phyloP scores from a whole-genome alignment of 2,329 filamentous ascomycete genomes.

The Xylaria sp. region DNA sequence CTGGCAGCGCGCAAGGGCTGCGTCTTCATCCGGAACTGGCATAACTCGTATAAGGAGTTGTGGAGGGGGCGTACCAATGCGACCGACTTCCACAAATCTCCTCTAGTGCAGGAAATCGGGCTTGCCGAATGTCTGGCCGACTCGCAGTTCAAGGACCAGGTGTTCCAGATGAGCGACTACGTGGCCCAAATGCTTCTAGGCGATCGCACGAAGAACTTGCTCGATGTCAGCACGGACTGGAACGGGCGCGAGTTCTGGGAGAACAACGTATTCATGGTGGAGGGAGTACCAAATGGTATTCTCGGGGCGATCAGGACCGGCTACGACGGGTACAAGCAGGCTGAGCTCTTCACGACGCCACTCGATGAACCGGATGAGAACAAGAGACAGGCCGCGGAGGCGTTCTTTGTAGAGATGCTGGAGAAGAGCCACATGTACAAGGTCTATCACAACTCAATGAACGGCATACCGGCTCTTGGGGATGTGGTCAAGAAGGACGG shows the following conservation, averaged over 20 bases:
- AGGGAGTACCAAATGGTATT: slow-evolving; percentile 34
- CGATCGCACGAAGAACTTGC: slow-evolving; percentile 50
- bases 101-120: slow-evolving; percentile 50
- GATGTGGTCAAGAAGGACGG: slow-evolving; percentile 47
- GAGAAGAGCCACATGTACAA: slow-evolving; percentile 53
- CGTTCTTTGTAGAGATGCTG: slow-evolving; percentile 50
- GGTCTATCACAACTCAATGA: slow-evolving; percentile 52
- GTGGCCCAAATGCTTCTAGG: slow-evolving; percentile 53
- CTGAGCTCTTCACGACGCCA: slow-evolving; percentile 48
- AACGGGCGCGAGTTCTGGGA: slow-evolving; percentile 51
- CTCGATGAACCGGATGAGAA: slow-evolving; percentile 49
- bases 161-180: slow-evolving; percentile 52
- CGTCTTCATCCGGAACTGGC: slow-evolving; percentile 58
- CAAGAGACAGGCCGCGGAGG: slow-evolving; percentile 46
- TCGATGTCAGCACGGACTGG: slow-evolving; percentile 48
- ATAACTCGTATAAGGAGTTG: slow-evolving; percentile 52
- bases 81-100: slow-evolving; percentile 48
- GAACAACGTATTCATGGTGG: slow-evolving; percentile 51
- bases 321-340: slow-evolving; percentile 47
- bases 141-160: slow-evolving; percentile 39
- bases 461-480: slow-evolving; percentile 47
- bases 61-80: slow-evolving; percentile 52
- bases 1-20: slow-evolving; percentile 56
- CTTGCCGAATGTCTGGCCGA: slow-evolving; percentile 48
- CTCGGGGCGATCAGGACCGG: slow-evolving; percentile 49